phyloP scores from a whole-genome alignment of 805 yeast species.

The Wickerhamiella slavikovae region DNA sequence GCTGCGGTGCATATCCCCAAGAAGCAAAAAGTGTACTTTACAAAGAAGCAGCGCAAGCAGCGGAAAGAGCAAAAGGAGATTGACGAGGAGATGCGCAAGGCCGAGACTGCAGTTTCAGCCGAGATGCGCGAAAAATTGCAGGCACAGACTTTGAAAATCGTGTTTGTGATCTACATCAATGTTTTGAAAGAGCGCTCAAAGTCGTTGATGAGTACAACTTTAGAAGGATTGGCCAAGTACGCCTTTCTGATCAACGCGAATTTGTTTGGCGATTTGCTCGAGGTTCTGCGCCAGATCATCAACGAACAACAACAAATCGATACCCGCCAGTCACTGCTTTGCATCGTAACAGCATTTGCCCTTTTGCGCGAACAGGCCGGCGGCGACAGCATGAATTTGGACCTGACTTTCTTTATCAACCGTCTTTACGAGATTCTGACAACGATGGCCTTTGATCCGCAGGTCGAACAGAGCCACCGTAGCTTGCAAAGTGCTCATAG shows the following conservation, averaged over 20 bases:
- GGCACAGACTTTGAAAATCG: constrained; percentile 56
- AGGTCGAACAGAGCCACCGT: constrained; percentile 69
- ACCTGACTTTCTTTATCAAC: constrained; percentile 60
- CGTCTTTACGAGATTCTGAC: constrained; percentile 51
- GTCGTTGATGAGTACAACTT: constrained; percentile 59
- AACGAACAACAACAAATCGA: constrained; percentile 28
- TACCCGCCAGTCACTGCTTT: constrained; percentile 50
- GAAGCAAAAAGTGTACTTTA: constrained; percentile 74
- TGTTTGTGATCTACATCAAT: constrained; percentile 57
- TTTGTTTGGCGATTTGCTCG: constrained; percentile 77
- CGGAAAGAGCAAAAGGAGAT: constrained; percentile 72
- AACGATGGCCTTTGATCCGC: constrained; percentile 55
- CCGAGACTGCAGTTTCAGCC: constrained; percentile 70
- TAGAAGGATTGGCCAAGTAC: constrained; percentile 78
- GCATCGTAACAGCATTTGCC: constrained; percentile 80
- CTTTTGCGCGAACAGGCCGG: constrained; percentile 45
- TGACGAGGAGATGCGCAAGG: constrained; percentile 72
- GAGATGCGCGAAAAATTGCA: constrained; percentile 77
- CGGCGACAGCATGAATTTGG: constrained; percentile 48
- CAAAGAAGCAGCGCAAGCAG: constrained; percentile 76
- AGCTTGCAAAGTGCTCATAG: constrained; percentile 54
- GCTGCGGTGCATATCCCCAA: constrained; percentile 38
- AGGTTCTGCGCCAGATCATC: constrained; percentile 69
- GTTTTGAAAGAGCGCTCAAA: constrained; percentile 44
- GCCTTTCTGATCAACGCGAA: constrained; percentile 90